These are phyloP conservation scores for Syzygium jambos DNA, from an alignment of 345 rosid genomes.

Conservation along the genomic window DNA sequence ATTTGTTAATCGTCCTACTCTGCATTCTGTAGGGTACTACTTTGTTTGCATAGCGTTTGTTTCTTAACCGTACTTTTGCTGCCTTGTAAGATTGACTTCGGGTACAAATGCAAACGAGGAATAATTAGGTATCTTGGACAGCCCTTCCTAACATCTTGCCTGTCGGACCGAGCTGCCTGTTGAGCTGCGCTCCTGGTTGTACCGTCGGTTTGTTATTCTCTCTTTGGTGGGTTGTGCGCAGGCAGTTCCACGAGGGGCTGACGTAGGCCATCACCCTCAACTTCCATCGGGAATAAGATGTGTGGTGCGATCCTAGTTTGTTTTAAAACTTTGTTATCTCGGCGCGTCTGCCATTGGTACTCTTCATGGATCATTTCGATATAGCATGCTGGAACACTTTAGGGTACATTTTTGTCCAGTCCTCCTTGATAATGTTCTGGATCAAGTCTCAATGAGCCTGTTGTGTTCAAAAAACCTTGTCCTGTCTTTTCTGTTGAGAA, in stretches of 20 bases:
- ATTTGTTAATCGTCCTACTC: background rate
- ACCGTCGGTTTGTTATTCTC: background rate
- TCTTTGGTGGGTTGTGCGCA: background rate
- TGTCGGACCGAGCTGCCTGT: background rate
- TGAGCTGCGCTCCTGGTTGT: background rate
- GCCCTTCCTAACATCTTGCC: background rate
- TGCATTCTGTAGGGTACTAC: background rate
- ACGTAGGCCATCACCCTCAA: background rate
- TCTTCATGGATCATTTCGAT: background rate
- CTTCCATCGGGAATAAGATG: background rate
- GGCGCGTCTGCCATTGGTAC: background rate
- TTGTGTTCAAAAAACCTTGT: background rate
- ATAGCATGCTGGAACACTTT: background rate
- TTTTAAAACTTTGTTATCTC: background rate
- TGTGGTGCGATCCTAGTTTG: background rate
- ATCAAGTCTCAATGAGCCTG: background rate
- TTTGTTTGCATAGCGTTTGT: background rate
- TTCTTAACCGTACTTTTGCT: background rate
- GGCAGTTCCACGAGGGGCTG: background rate
- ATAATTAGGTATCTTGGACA: background rate
- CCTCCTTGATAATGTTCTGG: background rate
- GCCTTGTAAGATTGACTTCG: background rate
- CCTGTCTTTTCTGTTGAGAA: background rate
- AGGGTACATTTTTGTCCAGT: background rate
- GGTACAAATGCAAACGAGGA: background rate